Percentiles rank a stretch among this genome's conserved stretches.
These are phyloP conservation scores for Cytospora piceicola DNA, from an alignment of 2,329 filamentous ascomycete species.

Conservation along the genomic window DNA sequence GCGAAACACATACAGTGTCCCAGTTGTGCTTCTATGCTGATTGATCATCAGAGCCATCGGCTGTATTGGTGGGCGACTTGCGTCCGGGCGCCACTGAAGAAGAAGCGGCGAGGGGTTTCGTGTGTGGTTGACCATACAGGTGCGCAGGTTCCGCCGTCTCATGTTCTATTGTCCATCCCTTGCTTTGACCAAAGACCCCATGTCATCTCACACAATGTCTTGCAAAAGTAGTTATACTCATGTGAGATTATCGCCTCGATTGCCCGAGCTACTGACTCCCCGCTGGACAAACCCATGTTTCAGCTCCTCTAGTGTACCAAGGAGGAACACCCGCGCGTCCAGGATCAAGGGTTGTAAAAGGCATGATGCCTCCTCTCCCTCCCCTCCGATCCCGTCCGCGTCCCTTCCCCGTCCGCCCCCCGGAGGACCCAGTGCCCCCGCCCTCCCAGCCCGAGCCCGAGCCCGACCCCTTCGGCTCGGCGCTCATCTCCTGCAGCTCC, in stretches of 20 bases:
- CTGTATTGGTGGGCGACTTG: too few species aligned
- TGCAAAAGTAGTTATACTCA: too few species aligned
- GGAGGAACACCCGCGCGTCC: too few species aligned
- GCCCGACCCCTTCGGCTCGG: constrained; percentile 12
- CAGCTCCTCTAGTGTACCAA: neutral
- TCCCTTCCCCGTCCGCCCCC: constrained; percentile 6
- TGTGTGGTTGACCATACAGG: too few species aligned
- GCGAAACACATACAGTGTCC: too few species aligned
- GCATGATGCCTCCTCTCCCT: constrained; percentile 31
- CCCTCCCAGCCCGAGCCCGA: constrained; percentile 19
- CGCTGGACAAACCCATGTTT: neutral
- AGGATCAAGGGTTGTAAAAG: constrained; percentile 33
- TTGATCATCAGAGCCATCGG: too few species aligned
- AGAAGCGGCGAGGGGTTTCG: too few species aligned
- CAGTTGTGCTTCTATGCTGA: too few species aligned
- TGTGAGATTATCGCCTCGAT: neutral
- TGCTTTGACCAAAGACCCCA: neutral
- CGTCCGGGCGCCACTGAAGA: too few species aligned
- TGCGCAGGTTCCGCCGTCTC: neutral
- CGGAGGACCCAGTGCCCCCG: constrained; percentile 5
- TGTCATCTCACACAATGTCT: too few species aligned
- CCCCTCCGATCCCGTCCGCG: constrained; percentile 15
- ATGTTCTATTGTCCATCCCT: neutral
- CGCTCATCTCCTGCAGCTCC: neutral
- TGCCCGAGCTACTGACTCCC: neutral